Evolutionary conservation across 148 eudicot genomes (phyloP), one percentile per base, ranked within the genome.

Genomic region (Oxyria digyna): DNA sequence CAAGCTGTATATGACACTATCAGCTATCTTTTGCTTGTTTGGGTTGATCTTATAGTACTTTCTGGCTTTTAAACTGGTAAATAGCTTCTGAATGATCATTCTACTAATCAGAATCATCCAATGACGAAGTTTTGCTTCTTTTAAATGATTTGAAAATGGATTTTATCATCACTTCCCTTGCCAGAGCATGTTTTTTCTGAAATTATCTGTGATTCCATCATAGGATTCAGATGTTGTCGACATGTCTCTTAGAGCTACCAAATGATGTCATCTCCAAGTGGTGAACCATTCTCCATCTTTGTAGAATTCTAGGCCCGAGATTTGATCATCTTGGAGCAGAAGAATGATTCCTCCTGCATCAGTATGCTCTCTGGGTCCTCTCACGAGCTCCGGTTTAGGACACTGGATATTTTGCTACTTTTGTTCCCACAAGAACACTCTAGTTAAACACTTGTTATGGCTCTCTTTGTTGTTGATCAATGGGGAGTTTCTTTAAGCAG

Each of bases 291-390:
- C 26, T 1, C 86, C 97, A 38, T 88, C 89, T 74, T 79, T 88
- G 68, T 67, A 74, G 71, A 91, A 88, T 70, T 91, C 87, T 1
- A 91, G 95, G n/a, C 97, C 97, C 2, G 95, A 83, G 54, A 91
- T 85, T 78, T 88, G 81, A 29, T 88, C 97, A 38, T 91, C 97
- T 69, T 91, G 97, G 63, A 91, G 84, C 69, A 91, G 72, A 32
- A 91, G 90, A 49, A 91, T 88, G 68, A 88, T 86, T 11, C 97
- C 97, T 42, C 97, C 96, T 42, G 97, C 96, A 75, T 91, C 95
- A 4, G 96, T 91, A 72, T 91, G 97, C 65, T 88, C 96, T 26
- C 97, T 85, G 0, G 88, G 86, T 24, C 97, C 97, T 72, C 91
- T 79, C 4, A 91, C 75, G 3, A 77, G 76, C 35, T 88, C 88